Conservation (phyloP, 305 asterid species). For the Lippia alba region DNA sequence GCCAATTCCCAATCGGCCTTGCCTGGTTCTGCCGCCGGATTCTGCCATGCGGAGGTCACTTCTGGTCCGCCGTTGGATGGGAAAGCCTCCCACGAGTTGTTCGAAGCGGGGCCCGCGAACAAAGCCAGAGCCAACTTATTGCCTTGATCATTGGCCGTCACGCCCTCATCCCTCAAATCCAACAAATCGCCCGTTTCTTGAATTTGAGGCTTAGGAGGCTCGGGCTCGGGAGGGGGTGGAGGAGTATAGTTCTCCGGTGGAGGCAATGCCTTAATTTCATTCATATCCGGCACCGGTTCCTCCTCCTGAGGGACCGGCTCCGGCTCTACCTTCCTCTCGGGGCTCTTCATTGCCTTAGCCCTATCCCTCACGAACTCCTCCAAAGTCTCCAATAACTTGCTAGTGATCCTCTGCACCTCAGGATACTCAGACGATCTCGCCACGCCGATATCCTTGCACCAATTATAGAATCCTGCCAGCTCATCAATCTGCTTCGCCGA, state of each 20-base stretch:
- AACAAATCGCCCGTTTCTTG: constrained; percentile 66
- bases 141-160: constrained; percentile 83
- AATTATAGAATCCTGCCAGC: constrained; percentile 65
- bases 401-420: constrained; percentile 79
- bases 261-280: constrained; percentile 84
- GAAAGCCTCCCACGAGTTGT: constrained; percentile 75
- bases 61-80: constrained; percentile 54
- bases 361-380: constrained; percentile 93
- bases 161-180: constrained; percentile 81
- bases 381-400: constrained; percentile 82
- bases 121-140: constrained; percentile 78
- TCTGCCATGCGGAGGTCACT: constrained; percentile 93
- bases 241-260: constrained; percentile 71
- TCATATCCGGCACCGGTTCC: constrained; percentile 69
- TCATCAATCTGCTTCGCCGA: constrained; percentile 88
- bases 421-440: constrained; percentile 84
- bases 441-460: constrained; percentile 87
- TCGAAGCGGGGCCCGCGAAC: constrained; percentile 74
- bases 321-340: constrained; percentile 65
- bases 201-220: constrained; percentile 52
- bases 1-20: constrained; percentile 96
- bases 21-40: constrained; percentile 84
- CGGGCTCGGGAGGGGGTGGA: constrained; percentile 70
- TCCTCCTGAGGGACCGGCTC: constrained; percentile 53
- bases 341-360: constrained; percentile 76